Percentiles rank a stretch among this genome's conserved stretches.
These are phyloP conservation scores for Ogataea degrootiae DNA, from an alignment of 805 yeast genomes.

Conservation along the genomic window DNA sequence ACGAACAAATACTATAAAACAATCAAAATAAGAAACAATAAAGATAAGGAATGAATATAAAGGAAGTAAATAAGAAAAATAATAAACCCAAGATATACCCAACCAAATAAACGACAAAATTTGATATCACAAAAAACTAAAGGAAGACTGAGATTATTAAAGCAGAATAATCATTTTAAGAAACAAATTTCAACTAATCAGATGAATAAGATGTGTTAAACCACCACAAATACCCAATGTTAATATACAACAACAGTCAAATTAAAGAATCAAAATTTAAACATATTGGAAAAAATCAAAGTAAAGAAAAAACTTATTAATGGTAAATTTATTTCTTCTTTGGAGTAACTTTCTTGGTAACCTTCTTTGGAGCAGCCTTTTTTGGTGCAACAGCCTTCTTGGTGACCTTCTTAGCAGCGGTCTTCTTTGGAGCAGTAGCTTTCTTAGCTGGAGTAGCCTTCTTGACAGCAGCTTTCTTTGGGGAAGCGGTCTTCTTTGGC, in stretches of 20 bases:
- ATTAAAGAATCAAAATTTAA: neutral
- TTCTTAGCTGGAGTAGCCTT: conserved; percentile 27
- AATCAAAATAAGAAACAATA: neutral
- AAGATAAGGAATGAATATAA: neutral
- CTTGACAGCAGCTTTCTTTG: conserved; percentile 25
- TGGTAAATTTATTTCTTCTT: conserved; percentile 14
- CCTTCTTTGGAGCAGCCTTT: conserved; percentile 27
- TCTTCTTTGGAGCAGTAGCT: conserved; percentile 23
- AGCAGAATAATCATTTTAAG: neutral
- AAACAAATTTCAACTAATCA: neutral
- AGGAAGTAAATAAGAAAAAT: neutral
- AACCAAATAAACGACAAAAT: too few species aligned
- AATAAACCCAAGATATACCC: neutral
- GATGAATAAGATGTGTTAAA: neutral
- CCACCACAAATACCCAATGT: conserved; percentile 1
- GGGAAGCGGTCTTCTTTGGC: conserved; percentile 23
- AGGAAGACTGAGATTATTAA: neutral
- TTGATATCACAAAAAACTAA: neutral
- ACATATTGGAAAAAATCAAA: neutral
- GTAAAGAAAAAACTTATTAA: conserved; percentile 1
- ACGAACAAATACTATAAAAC: neutral
- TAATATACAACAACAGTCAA: conserved; percentile 2
- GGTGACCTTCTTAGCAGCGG: conserved; percentile 18
- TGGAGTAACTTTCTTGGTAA: conserved; percentile 17
- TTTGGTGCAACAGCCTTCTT: conserved; percentile 26